Evolutionary conservation across 2,329 filamentous ascomycete species (phyloP), one percentile per base, ranked within the genome.

Genomic region (Calonectria pseudoreteaudii): DNA sequence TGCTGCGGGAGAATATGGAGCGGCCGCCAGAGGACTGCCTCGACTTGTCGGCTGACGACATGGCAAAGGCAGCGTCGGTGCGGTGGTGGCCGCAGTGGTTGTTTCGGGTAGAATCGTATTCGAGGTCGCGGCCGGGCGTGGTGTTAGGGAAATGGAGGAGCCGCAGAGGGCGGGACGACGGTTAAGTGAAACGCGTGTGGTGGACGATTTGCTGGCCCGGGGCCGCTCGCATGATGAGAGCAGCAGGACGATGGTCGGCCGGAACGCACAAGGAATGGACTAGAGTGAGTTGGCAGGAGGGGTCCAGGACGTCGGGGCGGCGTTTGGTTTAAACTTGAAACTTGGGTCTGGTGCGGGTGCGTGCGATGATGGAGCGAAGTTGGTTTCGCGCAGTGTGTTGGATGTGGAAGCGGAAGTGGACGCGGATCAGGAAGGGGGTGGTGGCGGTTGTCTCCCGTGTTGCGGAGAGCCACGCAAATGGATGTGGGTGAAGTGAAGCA

Each of bases 1-100:
- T 97, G 86, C 93, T 94, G 82, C 95, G 92, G 81, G 95, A 95
- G 87, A 98, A 98, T 88, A 98, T 95, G 76, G 93, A 95, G 83
- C 92, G 93, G 82, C 89, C 89, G 80, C 87, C 86, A 70, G 94
- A 95, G 77, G 94, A 95, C 88, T 96, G 94, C 85, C 94, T 92
- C 81, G 93, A 90, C 87, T 96, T 95, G 87, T 94, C 93, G 87
- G 93, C 89, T 83, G 91, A 88, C 83, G 91, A 88, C 91, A 91
- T 91, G 81, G 78, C 80, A 76, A 76, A 66, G 74, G 74, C 76
- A 64, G 70, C 71, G 67, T 72, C 50, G 68, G 73, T 69, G 76
- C 74, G 70, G 78, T 74, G 74, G 74, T 74, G 68, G 71, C 78
- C 77, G 76, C 77, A 72, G 76, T 69, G 50, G 65, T 74, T 52